Evolutionary conservation across 306 rosid species (phyloP).

Genomic region (Vicia faba): DNA sequence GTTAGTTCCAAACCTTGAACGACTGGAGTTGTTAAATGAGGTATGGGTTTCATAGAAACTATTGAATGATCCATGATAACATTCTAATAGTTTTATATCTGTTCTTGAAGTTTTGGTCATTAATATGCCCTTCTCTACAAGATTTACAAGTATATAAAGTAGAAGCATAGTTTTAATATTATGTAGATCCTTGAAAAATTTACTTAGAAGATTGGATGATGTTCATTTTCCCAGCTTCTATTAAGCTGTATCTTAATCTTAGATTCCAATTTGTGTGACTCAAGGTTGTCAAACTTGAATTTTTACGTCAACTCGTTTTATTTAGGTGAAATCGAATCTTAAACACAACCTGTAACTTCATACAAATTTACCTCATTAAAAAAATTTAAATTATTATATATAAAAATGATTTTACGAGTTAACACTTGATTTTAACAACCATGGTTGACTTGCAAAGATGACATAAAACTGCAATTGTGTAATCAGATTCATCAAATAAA

Average conservation of each 20-base stretch:
- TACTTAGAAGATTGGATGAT: background rate
- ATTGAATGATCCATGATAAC: background rate
- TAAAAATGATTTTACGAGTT: too few relatives aligned
- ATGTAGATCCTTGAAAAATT: background rate
- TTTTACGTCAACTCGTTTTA: too few relatives aligned
- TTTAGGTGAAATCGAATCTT: too few relatives aligned
- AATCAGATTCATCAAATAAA: constrained; percentile 14
- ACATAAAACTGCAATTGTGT: background rate
- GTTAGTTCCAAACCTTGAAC: constrained; percentile 73
- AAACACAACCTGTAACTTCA: too few relatives aligned
- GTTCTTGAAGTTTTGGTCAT: background rate
- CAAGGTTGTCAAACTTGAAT: too few relatives aligned
- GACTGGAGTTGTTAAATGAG: constrained; percentile 85
- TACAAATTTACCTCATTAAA: too few relatives aligned
- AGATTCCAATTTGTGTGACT: background rate
- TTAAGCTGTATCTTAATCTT: background rate
- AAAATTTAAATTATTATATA: too few relatives aligned
- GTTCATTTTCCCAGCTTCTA: background rate
- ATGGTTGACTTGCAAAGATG: too few relatives aligned
- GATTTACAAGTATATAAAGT: constrained; percentile 4
- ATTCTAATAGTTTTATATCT: background rate
- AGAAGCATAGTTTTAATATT: constrained; percentile 10
- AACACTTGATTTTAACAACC: too few relatives aligned
- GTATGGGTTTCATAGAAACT: constrained; percentile 42
- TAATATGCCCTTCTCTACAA: background rate